Base-by-base conservation (phyloP, 192 early-diverging fungal species). In the Coemansia sp. region DNA sequence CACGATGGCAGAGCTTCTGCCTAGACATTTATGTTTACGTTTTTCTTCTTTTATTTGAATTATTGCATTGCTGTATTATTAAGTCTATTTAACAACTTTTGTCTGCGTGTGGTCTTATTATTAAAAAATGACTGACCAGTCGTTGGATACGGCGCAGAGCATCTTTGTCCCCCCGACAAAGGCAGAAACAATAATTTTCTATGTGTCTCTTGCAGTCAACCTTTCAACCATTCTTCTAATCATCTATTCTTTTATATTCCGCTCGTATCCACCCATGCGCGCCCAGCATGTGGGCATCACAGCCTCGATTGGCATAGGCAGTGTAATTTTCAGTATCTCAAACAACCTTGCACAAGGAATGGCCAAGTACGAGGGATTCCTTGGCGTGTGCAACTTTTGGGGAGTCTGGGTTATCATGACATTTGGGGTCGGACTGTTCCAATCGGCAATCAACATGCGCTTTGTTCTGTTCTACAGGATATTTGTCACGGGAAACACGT, bases 211-310 rank as follows among this genome's bases (percentile, higher is more conserved):
- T 4, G 75, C 41, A 9, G 39, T 77, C 32, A 72, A 71, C 56
- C 66, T 77, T 3, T 63, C 70, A 5, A 72, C 61, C 3, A 58
- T 77, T 32, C 26, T 77, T 37, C 75, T 67, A 9, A 63, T 77
- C 32, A 9, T 40, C n/a, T 77, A 77, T 77, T 69, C 70, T 13
- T 60, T 71, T 32, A 47, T 52, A 42, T 77, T 65, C 66, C 65
- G 75, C 11, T 45, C n/a, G 26, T 77, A 68, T 44, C 75, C 75
- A 47, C 75, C 75, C 37, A 77, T 77, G 70, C 58, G 64, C 16
- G 75, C 75, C 21, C 75, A 77, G 66, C 75, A 77, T 69, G 75
- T 77, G 44, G 75, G 70, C 8, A 77, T 77, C 66, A 77, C 75
- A 16, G 70, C 67, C 16, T 49, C 43, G 8, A 68, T 72, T 26